A percentile compares a stretch with the other conserved stretches of the same genome.
Conservation (phyloP, 2,329 filamentous ascomycete genomes). For the Pseudonectria buxi region DNA sequence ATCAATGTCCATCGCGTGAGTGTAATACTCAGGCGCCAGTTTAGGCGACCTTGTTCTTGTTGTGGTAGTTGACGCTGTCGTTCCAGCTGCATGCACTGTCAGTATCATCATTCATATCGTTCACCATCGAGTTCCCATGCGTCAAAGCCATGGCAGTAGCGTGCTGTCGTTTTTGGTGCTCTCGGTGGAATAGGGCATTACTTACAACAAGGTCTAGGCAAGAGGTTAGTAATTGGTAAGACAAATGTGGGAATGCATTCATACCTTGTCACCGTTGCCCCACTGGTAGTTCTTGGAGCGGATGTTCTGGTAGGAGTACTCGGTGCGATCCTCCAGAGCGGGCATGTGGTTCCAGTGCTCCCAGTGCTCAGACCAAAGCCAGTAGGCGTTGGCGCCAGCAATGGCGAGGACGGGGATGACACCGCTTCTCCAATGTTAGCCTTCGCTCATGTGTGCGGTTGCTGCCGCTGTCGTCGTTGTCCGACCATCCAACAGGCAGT, state of each 20-base stretch:
- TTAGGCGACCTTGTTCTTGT: conserved; percentile 68
- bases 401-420: conserved; percentile 67
- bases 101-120: conserved; percentile 7
- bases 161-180: no score
- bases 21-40: conserved; percentile 10
- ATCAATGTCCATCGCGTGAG: conserved; percentile 18
- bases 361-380: conserved; percentile 94
- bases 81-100: conserved; percentile 68
- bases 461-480: conserved; percentile 1
- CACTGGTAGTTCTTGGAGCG: conserved; percentile 92
- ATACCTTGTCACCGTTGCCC: conserved; percentile 92
- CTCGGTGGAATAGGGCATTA: conserved; percentile 6
- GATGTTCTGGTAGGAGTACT: conserved; percentile 98
- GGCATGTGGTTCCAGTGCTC: conserved; percentile 84
- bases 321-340: conserved; percentile 80
- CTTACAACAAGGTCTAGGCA: conserved; percentile 47
- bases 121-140: neutral
- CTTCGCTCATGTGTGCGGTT: conserved; percentile 2
- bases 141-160: no score
- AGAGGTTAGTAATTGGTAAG: conserved; percentile 18
- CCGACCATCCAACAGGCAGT: conserved; percentile 9
- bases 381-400: conserved; percentile 74
- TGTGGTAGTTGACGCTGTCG: conserved; percentile 90
- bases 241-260: conserved; percentile 5
- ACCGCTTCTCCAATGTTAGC: conserved; percentile 47